phyloP scores from a whole-genome alignment of 495 filamentous ascomycete genomes.

The Astrocystis sublimbata region DNA sequence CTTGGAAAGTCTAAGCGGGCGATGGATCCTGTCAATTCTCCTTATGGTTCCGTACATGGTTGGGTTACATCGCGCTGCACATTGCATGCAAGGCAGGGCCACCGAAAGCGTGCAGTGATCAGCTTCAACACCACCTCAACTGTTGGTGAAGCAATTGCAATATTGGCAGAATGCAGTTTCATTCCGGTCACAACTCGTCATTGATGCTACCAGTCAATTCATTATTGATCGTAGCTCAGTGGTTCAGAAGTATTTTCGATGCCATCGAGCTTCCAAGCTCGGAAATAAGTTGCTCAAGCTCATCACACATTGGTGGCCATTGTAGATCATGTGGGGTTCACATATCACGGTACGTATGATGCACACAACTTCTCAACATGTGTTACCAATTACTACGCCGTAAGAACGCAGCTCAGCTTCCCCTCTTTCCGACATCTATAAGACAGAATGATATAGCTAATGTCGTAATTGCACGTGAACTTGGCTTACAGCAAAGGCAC shows the following conservation, averaged over 20 bases:
- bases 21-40: background rate
- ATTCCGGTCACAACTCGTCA: no score
- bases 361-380: no score
- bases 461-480: background rate
- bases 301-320: no score
- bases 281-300: no score
- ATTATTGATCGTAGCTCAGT: no score
- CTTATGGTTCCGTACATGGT: background rate
- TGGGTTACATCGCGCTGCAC: conserved; percentile 1
- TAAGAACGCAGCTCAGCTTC: background rate
- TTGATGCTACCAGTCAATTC: no score
- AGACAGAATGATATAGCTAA: background rate
- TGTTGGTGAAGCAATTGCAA: no score
- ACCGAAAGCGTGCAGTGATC: no score
- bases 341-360: background rate
- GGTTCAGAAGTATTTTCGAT: no score
- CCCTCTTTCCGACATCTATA: background rate
- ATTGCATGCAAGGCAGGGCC: background rate
- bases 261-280: no score
- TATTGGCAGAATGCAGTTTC: no score
- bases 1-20: conserved; percentile 14
- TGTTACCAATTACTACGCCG: background rate
- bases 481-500: conserved; percentile 4
- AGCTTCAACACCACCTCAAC: no score
- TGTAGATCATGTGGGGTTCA: background rate